These are phyloP conservation scores for Coniochaeta sp. DNA, from an alignment of 2,329 filamentous ascomycete genomes.

Conservation along the genomic window DNA sequence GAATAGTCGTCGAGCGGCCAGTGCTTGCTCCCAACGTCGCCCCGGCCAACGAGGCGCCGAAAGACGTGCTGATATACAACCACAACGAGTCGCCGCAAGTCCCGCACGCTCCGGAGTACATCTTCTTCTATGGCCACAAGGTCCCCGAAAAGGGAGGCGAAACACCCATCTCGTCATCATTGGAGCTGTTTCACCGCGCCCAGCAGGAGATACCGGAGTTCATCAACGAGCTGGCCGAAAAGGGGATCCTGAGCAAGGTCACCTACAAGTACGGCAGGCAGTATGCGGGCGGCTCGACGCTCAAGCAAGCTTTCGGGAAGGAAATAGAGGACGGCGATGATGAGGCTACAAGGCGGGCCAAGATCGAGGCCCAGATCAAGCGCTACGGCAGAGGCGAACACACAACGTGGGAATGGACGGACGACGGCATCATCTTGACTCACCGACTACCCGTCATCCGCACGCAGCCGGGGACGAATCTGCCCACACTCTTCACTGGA, in stretches of 20 bases:
- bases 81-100: conserved; percentile 45
- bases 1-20: conserved; percentile 35
- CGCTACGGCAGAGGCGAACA: conserved; percentile 35
- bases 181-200: conserved; percentile 23
- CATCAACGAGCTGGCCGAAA: conserved; percentile 30
- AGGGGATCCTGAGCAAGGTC: conserved; percentile 26
- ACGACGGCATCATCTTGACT: conserved; percentile 34
- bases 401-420: conserved; percentile 40
- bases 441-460: conserved; percentile 38
- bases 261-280: conserved; percentile 35
- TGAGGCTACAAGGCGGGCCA: conserved; percentile 27
- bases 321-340: conserved; percentile 35
- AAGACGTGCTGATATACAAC: conserved; percentile 39
- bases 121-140: conserved; percentile 39
- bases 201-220: conserved; percentile 38
- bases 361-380: conserved; percentile 40
- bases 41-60: conserved; percentile 41
- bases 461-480: conserved; percentile 34
- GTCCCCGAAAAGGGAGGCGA: conserved; percentile 28
- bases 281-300: conserved; percentile 37
- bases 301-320: conserved; percentile 35
- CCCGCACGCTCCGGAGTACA: conserved; percentile 42
- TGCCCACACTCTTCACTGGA: conserved; percentile 38
- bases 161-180: conserved; percentile 36
- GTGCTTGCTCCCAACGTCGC: conserved; percentile 10